phyloP scores from a whole-genome alignment of 1,139 yeast species.

The Diutina neorugosa region DNA sequence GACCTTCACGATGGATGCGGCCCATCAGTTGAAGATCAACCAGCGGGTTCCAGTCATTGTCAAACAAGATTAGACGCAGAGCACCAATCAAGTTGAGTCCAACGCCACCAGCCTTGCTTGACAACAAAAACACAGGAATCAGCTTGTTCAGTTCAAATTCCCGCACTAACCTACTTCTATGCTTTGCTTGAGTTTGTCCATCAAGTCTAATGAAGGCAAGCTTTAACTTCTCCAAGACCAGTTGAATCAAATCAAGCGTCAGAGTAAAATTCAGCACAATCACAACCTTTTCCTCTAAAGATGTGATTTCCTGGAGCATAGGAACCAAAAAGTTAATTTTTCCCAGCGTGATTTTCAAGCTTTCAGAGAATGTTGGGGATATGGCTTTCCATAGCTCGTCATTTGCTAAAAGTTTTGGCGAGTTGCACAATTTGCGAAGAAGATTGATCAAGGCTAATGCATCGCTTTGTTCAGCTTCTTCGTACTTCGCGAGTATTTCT shows the following conservation, averaged over 20 bases:
- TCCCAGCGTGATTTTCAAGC: constrained; percentile 28
- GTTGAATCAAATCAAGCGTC: constrained; percentile 68
- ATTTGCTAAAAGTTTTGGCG: constrained; percentile 52
- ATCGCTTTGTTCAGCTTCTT: constrained; percentile 10
- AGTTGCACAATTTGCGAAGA: constrained; percentile 74
- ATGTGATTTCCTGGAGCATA: constrained; percentile 31
- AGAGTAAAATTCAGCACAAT: constrained; percentile 84
- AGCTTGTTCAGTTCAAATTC: constrained; percentile 46
- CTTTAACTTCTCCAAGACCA: constrained; percentile 36
- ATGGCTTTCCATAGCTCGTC: constrained; percentile 21
- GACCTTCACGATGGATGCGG: constrained; percentile 90
- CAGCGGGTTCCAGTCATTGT: constrained; percentile 93
- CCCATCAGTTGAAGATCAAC: constrained; percentile 95
- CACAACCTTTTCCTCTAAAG: constrained; percentile 59
- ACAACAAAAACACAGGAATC: constrained; percentile 59
- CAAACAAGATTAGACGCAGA: constrained; percentile 69
- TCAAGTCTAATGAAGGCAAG: constrained; percentile 57
- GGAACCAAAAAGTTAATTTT: constrained; percentile 45
- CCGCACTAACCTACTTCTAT: constrained; percentile 54
- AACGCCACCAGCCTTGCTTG: constrained; percentile 91
- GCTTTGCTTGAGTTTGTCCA: constrained; percentile 65
- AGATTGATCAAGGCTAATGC: constrained; percentile 62
- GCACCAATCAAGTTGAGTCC: constrained; percentile 90
- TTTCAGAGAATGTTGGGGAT: constrained; percentile 4
- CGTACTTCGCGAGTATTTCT: constrained; percentile 5